Base-by-base conservation (phyloP, 208 protist genomes). In the Lotmaria passim region DNA sequence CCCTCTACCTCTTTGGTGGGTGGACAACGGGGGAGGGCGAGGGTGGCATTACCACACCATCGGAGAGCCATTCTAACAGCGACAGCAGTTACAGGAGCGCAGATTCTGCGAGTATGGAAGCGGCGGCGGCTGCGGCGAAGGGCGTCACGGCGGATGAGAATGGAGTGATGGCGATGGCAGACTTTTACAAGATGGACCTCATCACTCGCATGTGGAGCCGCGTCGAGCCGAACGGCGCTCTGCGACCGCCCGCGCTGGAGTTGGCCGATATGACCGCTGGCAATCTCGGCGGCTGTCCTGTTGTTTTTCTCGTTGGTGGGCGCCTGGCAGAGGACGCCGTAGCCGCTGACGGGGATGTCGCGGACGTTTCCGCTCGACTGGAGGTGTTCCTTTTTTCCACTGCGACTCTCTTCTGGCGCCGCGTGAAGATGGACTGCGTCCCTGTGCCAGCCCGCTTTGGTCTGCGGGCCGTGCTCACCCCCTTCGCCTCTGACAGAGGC, bases 171-270 rank as follows among this genome's bases (percentile, higher is more conserved):
- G 41, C 61, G 17, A 56, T 87, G 3, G 68, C 68, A 23, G 87
- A 93, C 64, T 70, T 93, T 23, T 85, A 88, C 71, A 73, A 82
- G 60, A 78, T 93, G 58, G 78, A 90, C 62, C 74, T 93, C 30
- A 70, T 81, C 58, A 86, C 76, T 2, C 74, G 78, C 60, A 69
- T 78, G 66, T 93, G 87, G 87, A 66, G 44, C 8, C 68, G 56
- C 33, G 66, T 93, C 30, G 64, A 62, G 52, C 53, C 76, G 24
- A 93, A 89, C 61, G 87, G 87, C 34, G 41, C 71, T 5, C 69
- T 90, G 36, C 62, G 66, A 14, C 87, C 87, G 6, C 87, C 87
- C 0, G 58, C 87, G 34, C 53, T 87, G 64, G 83, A 85, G 50
- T 69, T 85, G n/a, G 82, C 80, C 14, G 77, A 79, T 62, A 79